These are phyloP conservation scores for Tilletia horrida DNA, from an alignment of 1,284 basidiomycete genomes.

Conservation along the genomic window DNA sequence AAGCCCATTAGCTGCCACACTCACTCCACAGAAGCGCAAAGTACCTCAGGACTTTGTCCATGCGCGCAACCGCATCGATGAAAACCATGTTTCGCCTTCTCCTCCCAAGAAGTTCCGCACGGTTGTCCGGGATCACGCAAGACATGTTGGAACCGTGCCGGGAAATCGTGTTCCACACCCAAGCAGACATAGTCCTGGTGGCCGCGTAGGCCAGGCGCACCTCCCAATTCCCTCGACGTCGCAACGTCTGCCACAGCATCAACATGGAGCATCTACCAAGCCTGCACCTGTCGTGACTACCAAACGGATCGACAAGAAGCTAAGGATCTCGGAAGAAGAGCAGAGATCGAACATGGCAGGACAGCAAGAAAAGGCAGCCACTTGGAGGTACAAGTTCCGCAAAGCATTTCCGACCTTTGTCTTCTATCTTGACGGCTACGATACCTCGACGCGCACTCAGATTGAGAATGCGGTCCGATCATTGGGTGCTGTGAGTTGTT, in stretches of 20 bases:
- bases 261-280: constrained; percentile 21
- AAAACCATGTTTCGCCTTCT: background rate
- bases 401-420: constrained; percentile 48
- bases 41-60: constrained; percentile 50
- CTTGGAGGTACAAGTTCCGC: constrained; percentile 39
- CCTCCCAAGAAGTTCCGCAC: constrained; percentile 10
- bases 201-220: too few species aligned
- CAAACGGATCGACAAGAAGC: constrained; percentile 34
- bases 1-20: background rate
- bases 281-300: constrained; percentile 33
- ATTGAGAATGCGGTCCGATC: constrained; percentile 34
- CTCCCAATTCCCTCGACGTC: too few species aligned
- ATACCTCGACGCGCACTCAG: constrained; percentile 29
- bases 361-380: constrained; percentile 32
- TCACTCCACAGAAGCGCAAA: constrained; percentile 49
- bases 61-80: constrained; percentile 29
- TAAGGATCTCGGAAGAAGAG: constrained; percentile 40
- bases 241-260: background rate
- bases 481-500: constrained; percentile 37
- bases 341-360: constrained; percentile 31
- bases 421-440: constrained; percentile 51
- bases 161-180: too few species aligned
- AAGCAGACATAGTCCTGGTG: too few species aligned
- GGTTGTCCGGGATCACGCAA: background rate
- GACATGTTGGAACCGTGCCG: too few species aligned